These are phyloP conservation scores for Mycena capillaripes DNA, from an alignment of 768 basidiomycete species.

Conservation along the genomic window DNA sequence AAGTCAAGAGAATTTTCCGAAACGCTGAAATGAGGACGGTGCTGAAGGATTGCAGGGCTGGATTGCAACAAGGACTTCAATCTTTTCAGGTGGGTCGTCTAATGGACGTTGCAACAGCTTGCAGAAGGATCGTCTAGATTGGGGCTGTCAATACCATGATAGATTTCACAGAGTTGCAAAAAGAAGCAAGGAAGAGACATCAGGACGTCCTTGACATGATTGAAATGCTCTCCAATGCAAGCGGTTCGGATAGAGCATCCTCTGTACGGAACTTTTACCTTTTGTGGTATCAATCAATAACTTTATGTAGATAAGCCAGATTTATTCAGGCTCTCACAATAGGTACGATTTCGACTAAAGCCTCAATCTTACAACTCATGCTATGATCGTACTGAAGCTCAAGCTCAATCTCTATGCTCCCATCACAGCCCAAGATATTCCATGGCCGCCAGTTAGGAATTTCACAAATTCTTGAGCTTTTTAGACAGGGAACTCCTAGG, in stretches of 20 bases:
- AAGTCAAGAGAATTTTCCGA: background rate
- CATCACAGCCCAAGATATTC: no score
- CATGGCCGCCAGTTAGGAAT: no score
- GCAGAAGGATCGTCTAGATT: background rate
- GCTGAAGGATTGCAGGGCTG: background rate
- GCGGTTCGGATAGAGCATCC: background rate
- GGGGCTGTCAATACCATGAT: background rate
- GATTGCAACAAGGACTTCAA: background rate
- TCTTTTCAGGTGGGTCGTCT: background rate
- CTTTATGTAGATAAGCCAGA: background rate
- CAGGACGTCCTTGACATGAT: background rate
- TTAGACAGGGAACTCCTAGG: no score
- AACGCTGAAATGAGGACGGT: background rate
- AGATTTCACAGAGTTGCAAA: background rate
- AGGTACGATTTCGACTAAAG: background rate
- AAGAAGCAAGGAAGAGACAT: background rate
- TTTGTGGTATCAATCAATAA: background rate
- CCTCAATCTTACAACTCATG: background rate
- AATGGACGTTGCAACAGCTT: background rate
- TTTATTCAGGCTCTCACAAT: background rate
- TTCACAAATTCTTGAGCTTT: no score
- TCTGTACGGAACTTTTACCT: background rate
- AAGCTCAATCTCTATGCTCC: no score
- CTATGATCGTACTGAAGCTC: no score
- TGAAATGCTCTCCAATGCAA: background rate